Conservation (phyloP, 169 alveolate genomes). For the Plasmodium chabaudi region DNA sequence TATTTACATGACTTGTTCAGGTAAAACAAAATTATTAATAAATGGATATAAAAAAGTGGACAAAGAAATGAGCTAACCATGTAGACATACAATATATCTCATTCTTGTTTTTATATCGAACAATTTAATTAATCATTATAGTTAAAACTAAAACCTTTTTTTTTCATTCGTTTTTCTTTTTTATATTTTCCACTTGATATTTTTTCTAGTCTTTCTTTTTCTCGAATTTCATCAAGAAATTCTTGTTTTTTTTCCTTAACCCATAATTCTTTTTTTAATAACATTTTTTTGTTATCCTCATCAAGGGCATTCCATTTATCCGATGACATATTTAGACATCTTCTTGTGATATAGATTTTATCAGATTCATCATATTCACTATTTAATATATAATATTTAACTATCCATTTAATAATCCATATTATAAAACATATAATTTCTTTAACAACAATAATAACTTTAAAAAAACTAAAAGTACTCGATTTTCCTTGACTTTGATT, state of each 20-base stretch:
- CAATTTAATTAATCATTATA: slow-evolving; percentile 22
- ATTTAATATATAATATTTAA: slow-evolving; percentile 56
- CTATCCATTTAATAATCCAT: slow-evolving; percentile 58
- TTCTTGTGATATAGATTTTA: slow-evolving; percentile 63
- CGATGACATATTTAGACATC: slow-evolving; percentile 19
- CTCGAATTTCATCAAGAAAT: slow-evolving; percentile 27
- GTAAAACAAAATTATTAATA: too few relatives aligned
- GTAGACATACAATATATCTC: too few relatives aligned
- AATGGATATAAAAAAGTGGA: too few relatives aligned
- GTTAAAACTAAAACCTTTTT: slow-evolving; percentile 57
- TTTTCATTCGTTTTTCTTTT: slow-evolving; percentile 59
- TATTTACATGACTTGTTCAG: too few relatives aligned
- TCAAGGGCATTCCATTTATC: slow-evolving; percentile 34
- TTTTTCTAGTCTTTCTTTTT: slow-evolving; percentile 45
- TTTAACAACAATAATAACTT: slow-evolving; percentile 20
- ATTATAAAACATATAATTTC: slow-evolving; percentile 12
- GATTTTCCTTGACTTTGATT: not conserved
- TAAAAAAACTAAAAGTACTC: not conserved
- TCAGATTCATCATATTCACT: slow-evolving; percentile 56
- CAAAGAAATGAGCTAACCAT: too few relatives aligned
- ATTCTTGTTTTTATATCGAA: too few relatives aligned
- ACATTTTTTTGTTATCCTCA: slow-evolving; percentile 30
- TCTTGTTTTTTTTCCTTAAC: slow-evolving; percentile 38
- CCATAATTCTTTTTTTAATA: slow-evolving; percentile 56
- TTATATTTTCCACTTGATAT: slow-evolving; percentile 71